Conservation (phyloP, 2,329 filamentous ascomycete species). For the Hawksworthiomyces lignivorus region DNA sequence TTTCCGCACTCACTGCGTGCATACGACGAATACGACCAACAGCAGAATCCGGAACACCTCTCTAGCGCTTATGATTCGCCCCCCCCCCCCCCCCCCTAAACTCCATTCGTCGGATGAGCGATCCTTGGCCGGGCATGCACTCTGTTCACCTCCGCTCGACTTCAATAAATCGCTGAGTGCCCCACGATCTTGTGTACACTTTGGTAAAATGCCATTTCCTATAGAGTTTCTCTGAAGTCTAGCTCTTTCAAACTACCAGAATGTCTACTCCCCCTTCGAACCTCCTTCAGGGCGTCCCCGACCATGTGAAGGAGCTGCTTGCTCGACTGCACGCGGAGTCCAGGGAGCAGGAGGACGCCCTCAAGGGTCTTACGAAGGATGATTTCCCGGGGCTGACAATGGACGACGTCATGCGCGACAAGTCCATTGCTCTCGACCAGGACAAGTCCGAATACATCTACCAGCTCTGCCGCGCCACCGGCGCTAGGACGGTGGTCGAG, state of each 20-base stretch:
- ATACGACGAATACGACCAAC: too few relatives aligned
- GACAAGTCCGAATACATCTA: constrained; percentile 53
- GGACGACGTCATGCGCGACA: constrained; percentile 36
- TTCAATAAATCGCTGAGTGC: too few relatives aligned
- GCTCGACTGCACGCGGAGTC: constrained; percentile 11
- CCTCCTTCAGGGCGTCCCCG: constrained; percentile 3
- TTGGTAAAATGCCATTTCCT: too few relatives aligned
- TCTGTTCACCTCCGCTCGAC: too few relatives aligned
- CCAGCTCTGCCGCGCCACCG: constrained; percentile 39
- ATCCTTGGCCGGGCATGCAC: too few relatives aligned
- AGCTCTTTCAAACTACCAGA: neutral
- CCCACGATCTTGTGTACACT: too few relatives aligned
- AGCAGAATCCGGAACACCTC: too few relatives aligned
- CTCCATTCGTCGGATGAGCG: too few relatives aligned
- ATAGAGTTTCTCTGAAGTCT: too few relatives aligned
- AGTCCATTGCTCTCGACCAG: constrained; percentile 51
- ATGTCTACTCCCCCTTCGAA: neutral
- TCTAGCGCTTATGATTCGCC: too few relatives aligned
- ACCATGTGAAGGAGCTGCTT: constrained; percentile 8
- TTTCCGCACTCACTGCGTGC: too few relatives aligned
- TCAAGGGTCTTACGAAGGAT: neutral
- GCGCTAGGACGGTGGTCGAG: constrained; percentile 47
- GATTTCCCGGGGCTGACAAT: neutral
- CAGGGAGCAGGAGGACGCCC: constrained; percentile 7
- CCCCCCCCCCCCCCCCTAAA: too few relatives aligned